phyloP scores from a whole-genome alignment of 768 basidiomycete genomes.

The Rubroboletus satanas region DNA sequence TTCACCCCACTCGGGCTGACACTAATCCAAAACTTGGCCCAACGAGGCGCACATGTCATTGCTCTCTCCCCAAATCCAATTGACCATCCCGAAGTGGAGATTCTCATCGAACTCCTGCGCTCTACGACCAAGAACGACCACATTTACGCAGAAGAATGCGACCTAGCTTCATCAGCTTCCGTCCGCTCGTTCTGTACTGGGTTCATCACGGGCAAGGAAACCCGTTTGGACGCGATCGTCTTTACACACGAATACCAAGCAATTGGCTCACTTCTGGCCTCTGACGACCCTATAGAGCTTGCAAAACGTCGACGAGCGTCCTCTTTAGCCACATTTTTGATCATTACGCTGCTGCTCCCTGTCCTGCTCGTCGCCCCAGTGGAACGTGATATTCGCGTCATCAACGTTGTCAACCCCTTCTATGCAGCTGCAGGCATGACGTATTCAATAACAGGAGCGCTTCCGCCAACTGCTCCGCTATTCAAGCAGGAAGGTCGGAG shows the following conservation, averaged over 20 bases:
- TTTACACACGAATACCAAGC: conserved; percentile 75
- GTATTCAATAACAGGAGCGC: conserved; percentile 31
- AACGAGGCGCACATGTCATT: conserved; percentile 76
- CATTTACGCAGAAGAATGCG: conserved; percentile 77
- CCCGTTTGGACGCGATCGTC: conserved; percentile 72
- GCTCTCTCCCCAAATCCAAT: conserved; percentile 63
- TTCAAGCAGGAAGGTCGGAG: conserved; percentile 62
- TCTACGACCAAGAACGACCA: conserved; percentile 68
- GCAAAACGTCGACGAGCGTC: conserved; percentile 42
- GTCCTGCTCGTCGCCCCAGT: conserved; percentile 74
- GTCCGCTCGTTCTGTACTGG: conserved; percentile 65
- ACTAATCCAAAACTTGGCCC: conserved; percentile 60
- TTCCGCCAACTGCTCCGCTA: conserved; percentile 27
- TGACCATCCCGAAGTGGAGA: conserved; percentile 43
- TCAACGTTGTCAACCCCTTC: conserved; percentile 84
- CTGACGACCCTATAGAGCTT: conserved; percentile 28
- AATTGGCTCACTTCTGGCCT: conserved; percentile 47
- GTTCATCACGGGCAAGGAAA: conserved; percentile 62
- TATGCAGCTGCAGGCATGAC: conserved; percentile 73
- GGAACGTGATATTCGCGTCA: conserved; percentile 89
- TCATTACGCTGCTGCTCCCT: conserved; percentile 76
- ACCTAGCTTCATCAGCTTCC: conserved; percentile 60
- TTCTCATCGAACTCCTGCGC: conserved; percentile 65
- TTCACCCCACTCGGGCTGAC: conserved; percentile 74
- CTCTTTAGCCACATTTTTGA: conserved; percentile 71